A percentile compares a stretch with the other conserved stretches of the same genome.
Conservation (phyloP, 805 yeast species). For the Suhomyces xylopsoci region DNA sequence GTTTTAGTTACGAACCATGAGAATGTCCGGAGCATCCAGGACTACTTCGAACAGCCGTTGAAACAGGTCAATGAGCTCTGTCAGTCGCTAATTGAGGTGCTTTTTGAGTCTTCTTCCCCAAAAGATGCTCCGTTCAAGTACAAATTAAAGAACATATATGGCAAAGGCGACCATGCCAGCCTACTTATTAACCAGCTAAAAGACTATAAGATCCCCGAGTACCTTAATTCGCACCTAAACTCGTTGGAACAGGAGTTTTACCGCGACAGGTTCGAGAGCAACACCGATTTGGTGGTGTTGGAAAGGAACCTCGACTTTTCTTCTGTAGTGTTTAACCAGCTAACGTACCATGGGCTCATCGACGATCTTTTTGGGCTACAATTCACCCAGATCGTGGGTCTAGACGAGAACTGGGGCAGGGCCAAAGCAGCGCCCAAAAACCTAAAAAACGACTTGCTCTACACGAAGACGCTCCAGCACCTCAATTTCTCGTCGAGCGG, state of each 20-base stretch:
- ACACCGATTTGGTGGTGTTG: conserved; percentile 69
- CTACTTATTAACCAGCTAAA: conserved; percentile 43
- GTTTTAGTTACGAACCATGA: conserved; percentile 25
- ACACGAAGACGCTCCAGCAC: conserved; percentile 47
- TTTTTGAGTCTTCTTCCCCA: conserved; percentile 30
- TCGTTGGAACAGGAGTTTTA: conserved; percentile 38
- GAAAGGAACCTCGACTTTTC: conserved; percentile 76
- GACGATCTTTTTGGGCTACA: conserved; percentile 65
- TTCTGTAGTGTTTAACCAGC: conserved; percentile 69
- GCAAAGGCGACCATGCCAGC: conserved; percentile 58
- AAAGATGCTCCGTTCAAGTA: conserved; percentile 15
- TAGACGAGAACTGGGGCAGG: neutral
- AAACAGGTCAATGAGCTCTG: conserved; percentile 49
- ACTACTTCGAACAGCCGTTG: conserved; percentile 45
- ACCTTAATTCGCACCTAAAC: conserved; percentile 32
- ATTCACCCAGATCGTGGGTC: conserved; percentile 12
- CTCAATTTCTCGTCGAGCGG: conserved; percentile 82
- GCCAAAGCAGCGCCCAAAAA: conserved; percentile 58
- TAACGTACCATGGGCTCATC: conserved; percentile 78
- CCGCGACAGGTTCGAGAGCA: conserved; percentile 36
- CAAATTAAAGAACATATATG: conserved; percentile 52
- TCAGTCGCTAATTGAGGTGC: conserved; percentile 44
- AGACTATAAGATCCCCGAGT: conserved; percentile 33
- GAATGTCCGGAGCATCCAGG: conserved; percentile 19
- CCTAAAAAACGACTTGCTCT: conserved; percentile 51